Percentiles rank a stretch among this genome's conserved stretches.
Conservation (phyloP, 2,329 filamentous ascomycete species). For the Nemania sp. region DNA sequence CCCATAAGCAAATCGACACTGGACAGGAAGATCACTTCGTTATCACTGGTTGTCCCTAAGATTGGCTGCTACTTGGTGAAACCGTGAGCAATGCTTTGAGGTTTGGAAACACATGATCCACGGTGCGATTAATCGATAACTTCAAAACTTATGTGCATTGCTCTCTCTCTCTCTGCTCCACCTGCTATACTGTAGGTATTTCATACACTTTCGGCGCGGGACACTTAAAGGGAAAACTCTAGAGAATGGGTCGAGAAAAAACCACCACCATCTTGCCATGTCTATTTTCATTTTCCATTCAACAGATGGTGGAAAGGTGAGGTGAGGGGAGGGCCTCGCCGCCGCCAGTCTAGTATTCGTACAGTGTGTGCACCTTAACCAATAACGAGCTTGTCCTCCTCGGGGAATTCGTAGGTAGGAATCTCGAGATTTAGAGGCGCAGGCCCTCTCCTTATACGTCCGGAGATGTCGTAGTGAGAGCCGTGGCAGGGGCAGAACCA, state of each 20-base stretch:
- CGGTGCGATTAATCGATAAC: conserved; percentile 2
- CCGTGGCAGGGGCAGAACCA: conserved; percentile 99
- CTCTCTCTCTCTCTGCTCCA: conserved; percentile 32
- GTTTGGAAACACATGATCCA: conserved; percentile 15
- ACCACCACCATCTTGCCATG: conserved; percentile 36
- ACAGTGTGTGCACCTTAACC: conserved; percentile 68
- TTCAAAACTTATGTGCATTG: conserved; percentile 20
- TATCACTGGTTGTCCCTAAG: conserved; percentile 4
- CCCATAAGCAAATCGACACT: neutral
- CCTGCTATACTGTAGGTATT: conserved; percentile 36
- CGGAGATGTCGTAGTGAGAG: conserved; percentile 99
- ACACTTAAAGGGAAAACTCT: conserved; percentile 37
- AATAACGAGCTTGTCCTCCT: conserved; percentile 86
- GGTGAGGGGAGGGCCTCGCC: too few relatives aligned
- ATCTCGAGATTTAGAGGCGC: conserved; percentile 98
- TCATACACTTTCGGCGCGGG: conserved; percentile 39
- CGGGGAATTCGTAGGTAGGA: conserved; percentile 87
- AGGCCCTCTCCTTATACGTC: conserved; percentile 95
- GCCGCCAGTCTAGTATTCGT: conserved; percentile 38
- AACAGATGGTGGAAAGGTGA: conserved; percentile 23
- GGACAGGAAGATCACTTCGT: conserved; percentile 4
- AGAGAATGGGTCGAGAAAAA: conserved; percentile 36
- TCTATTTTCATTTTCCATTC: conserved; percentile 38
- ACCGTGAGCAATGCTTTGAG: conserved; percentile 3
- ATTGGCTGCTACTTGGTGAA: conserved; percentile 3